Conservation (phyloP, 768 basidiomycete species). For the Serendipita sp. region DNA sequence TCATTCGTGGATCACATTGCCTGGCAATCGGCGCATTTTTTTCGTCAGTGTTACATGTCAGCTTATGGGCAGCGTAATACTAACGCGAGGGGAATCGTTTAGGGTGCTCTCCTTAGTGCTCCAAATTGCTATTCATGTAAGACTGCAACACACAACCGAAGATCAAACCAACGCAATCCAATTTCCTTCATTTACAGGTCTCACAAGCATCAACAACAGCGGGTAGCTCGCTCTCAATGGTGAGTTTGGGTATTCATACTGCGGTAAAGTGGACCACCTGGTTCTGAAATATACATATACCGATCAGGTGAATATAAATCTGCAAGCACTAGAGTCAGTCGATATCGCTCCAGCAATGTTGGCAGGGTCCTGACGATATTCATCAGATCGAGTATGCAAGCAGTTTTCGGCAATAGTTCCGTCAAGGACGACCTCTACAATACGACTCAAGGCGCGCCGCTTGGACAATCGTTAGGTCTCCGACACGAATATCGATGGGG, state of each 20-base stretch:
- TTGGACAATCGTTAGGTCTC: slow-evolving; percentile 39
- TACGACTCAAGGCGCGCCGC: slow-evolving; percentile 42
- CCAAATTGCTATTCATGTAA: slow-evolving; percentile 4
- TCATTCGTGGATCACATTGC: not conserved
- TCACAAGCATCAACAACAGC: not conserved
- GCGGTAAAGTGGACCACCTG: not conserved
- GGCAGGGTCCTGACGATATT: not conserved
- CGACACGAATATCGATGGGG: slow-evolving; percentile 62
- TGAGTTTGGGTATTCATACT: not conserved
- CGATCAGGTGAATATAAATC: slow-evolving; percentile 3
- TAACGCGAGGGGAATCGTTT: not conserved
- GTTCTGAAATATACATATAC: not conserved
- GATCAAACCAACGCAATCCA: not conserved
- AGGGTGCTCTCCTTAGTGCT: not conserved
- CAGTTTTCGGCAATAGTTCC: not conserved
- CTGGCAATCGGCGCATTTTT: not conserved
- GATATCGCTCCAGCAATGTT: not conserved
- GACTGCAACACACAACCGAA: not conserved
- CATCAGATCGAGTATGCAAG: not conserved
- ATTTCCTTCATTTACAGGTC: not conserved
- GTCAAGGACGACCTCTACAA: not conserved
- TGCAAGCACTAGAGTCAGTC: not conserved
- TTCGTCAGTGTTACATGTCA: not conserved
- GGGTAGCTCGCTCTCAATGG: not conserved
- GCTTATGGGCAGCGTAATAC: not conserved